phyloP scores from a whole-genome alignment of 805 yeast genomes.

The Saccharomyces jurei region DNA sequence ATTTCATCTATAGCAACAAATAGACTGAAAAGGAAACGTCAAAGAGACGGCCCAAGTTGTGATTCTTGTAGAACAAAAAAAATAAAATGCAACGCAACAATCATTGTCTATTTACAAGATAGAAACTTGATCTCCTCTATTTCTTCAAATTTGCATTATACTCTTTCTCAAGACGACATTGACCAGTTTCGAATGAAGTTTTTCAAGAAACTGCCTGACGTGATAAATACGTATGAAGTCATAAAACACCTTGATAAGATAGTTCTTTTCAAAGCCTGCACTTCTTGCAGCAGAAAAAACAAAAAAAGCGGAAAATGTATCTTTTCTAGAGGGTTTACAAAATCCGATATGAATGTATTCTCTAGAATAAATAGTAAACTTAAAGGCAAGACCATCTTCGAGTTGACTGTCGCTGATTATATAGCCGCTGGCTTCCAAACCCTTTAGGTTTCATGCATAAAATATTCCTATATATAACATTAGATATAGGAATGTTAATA shows the following conservation, averaged over 20 bases:
- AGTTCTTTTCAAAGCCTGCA: slow-evolving; percentile 47
- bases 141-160: slow-evolving; percentile 18
- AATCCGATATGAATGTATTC: slow-evolving; percentile 44
- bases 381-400: slow-evolving; percentile 7
- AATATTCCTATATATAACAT: neutral
- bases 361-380: slow-evolving; percentile 27
- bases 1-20: neutral
- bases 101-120: slow-evolving; percentile 33
- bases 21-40: slow-evolving; percentile 33
- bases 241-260: slow-evolving; percentile 27
- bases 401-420: slow-evolving; percentile 11
- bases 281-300: slow-evolving; percentile 38
- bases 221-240: slow-evolving; percentile 3
- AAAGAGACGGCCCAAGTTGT: slow-evolving; percentile 68
- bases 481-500: neutral
- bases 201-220: slow-evolving; percentile 6
- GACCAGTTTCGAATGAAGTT: slow-evolving; percentile 6
- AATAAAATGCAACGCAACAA: slow-evolving; percentile 66
- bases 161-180: slow-evolving; percentile 10
- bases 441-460: neutral
- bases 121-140: slow-evolving; percentile 14
- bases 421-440: slow-evolving; percentile 3
- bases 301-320: slow-evolving; percentile 34
- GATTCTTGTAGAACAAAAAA: slow-evolving; percentile 62
- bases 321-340: slow-evolving; percentile 59